Evolutionary conservation across 2,329 filamentous ascomycete genomes (phyloP), one percentile per base, ranked within the genome.

Genomic region (Ophiosphaerella herpotricha): DNA sequence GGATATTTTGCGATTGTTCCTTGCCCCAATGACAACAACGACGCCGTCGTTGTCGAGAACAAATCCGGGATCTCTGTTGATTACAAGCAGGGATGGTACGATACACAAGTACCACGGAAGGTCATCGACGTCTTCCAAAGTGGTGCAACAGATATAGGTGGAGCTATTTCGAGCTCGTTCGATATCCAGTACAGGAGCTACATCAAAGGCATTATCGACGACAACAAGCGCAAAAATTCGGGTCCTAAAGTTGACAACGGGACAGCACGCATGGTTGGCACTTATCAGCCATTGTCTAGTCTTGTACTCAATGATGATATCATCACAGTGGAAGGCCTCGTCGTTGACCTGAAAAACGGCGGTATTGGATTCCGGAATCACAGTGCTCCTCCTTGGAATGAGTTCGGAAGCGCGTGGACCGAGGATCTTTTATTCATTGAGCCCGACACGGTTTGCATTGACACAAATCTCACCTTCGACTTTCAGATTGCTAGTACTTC

Each of bases 391-490:
- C 36, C 54, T 0, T 60, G 58, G 0, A 52, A 71, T 1, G 24
- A 51, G 1, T 68, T 67, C 35, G 78, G 78, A 0, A 74, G 67
- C 6, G 65, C 59, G 2, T 81, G 78, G 78, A 63, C 66, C 0
- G 79, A 82, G 48, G 77, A 81, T 46, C 39, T 81, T 5, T 70
- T 81, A 0, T 81, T 78, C 54, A 53, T 80, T 9, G 73, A 79
- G 51, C 79, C 78, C 0, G 72, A 76, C 21, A 75, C 76, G 0
- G 58, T 63, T 5, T 80, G 78, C 49, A 75, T 79, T 5, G 64
- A 76, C 43, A 74, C 69, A 2, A 78, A 78, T 48, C 51, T 76
- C 2, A 78, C 77, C 0, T 43, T 80, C 4, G 75, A 79, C 29
- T 79, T 75, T 46, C 55, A 29, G 11, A 29, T 29, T 8, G 7